Evolutionary conservation across 257 asterid species (phyloP).

Genomic region (Knoxia roxburghii): DNA sequence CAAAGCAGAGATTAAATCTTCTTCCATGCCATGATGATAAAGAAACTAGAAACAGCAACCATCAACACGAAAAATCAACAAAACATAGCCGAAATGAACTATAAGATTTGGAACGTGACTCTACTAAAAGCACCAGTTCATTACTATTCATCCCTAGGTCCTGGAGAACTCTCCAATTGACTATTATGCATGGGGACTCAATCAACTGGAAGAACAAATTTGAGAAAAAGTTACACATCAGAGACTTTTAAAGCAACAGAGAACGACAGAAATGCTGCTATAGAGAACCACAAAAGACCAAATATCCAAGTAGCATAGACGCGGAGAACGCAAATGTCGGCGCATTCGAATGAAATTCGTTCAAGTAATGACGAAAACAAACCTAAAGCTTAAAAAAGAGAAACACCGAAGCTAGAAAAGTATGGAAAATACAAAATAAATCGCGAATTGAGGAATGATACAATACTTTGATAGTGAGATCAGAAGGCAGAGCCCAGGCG

Average conservation of each 20-base stretch:
- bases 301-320: background rate
- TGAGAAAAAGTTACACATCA: background rate
- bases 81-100: background rate
- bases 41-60: background rate
- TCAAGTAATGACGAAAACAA: background rate
- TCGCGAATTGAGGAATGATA: background rate
- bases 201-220: background rate
- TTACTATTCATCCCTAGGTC: background rate
- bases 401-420: background rate
- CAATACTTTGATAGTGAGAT: constrained; percentile 68
- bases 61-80: background rate
- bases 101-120: background rate
- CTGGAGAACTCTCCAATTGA: background rate
- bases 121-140: background rate
- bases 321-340: background rate
- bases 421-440: background rate
- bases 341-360: background rate
- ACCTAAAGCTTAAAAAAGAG: background rate
- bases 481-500: constrained; percentile 67
- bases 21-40: background rate
- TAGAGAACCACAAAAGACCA: background rate
- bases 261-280: background rate
- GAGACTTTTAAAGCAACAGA: background rate
- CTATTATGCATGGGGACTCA: background rate
- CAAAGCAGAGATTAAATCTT: background rate